phyloP scores from a whole-genome alignment of 495 filamentous ascomycete genomes.

The Penicillium samsonianum region DNA sequence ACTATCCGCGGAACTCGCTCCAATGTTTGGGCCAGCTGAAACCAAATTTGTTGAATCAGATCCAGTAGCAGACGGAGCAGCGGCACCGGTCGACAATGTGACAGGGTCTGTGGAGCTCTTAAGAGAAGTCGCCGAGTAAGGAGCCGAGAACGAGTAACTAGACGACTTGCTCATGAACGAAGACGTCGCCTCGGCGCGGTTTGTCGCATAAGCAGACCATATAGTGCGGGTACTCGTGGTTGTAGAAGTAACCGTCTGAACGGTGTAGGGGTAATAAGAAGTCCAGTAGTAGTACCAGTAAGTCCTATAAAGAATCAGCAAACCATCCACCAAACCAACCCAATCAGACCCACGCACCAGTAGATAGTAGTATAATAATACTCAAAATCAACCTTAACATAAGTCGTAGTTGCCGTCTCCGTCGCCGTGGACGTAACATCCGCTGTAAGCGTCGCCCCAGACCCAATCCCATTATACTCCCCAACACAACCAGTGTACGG shows the following conservation, averaged over 20 bases:
- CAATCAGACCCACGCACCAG: conserved; percentile 14
- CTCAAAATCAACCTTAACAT: conserved; percentile 6
- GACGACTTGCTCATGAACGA: conserved; percentile 7
- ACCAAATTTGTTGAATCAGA: not conserved
- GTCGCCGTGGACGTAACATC: not conserved
- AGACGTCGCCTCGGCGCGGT: conserved; percentile 14
- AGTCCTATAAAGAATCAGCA: conserved; percentile 19
- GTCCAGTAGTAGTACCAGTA: conserved; percentile 31
- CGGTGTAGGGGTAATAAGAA: conserved; percentile 22
- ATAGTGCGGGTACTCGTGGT: conserved; percentile 19
- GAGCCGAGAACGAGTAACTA: conserved; percentile 8
- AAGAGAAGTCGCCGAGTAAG: conserved; percentile 24
- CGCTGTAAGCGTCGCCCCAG: not conserved
- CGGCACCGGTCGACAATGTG: conserved; percentile 5
- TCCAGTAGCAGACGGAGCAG: not conserved
- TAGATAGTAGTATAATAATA: conserved; percentile 28
- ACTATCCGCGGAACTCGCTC: not conserved
- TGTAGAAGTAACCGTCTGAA: conserved; percentile 24
- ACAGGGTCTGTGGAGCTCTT: conserved; percentile 18
- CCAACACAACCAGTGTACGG: conserved; percentile 20
- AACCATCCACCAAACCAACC: not conserved
- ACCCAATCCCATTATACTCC: conserved; percentile 3
- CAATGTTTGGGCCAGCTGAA: not conserved
- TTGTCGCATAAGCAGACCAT: conserved; percentile 21
- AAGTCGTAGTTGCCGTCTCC: conserved; percentile 6